phyloP scores from a whole-genome alignment of 768 basidiomycete species.

The Glaciozyma antarctica region DNA sequence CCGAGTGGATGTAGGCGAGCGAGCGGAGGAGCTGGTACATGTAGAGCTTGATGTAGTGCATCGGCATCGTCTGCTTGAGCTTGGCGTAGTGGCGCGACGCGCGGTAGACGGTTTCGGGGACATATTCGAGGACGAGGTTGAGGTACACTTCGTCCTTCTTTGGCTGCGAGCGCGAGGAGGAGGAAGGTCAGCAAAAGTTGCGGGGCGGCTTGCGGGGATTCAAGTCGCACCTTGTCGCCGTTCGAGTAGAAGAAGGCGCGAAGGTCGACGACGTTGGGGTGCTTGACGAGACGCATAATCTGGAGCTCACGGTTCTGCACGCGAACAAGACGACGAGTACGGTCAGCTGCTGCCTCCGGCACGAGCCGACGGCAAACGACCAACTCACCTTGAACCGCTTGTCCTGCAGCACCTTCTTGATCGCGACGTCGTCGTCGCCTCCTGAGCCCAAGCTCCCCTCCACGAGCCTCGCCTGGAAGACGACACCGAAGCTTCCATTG shows the following conservation, averaged over 20 bases:
- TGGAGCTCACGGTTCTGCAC: slow-evolving; percentile 30
- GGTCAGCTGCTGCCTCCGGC: not conserved
- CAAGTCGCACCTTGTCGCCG: slow-evolving; percentile 81
- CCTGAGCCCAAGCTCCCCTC: slow-evolving; percentile 34
- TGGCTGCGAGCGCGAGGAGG: slow-evolving; percentile 15
- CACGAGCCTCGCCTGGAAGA: slow-evolving; percentile 87
- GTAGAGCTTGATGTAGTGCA: slow-evolving; percentile 98
- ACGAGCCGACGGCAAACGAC: not conserved
- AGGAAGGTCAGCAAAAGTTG: slow-evolving; percentile 1
- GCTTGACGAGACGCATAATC: slow-evolving; percentile 30
- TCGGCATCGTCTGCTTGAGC: slow-evolving; percentile 99
- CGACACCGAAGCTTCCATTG: slow-evolving; percentile 98
- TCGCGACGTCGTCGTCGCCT: slow-evolving; percentile 78
- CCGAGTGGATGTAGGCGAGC: slow-evolving; percentile 96
- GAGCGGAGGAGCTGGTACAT: slow-evolving; percentile 99
- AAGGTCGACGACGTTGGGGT: slow-evolving; percentile 81
- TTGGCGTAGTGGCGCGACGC: slow-evolving; percentile 98
- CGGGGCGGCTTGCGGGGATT: slow-evolving; percentile 12
- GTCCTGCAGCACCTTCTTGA: slow-evolving; percentile 99
- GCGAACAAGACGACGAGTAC: not conserved
- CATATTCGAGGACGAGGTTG: slow-evolving; percentile 97
- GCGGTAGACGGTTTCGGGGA: slow-evolving; percentile 98
- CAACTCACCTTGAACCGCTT: slow-evolving; percentile 94
- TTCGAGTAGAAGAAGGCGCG: slow-evolving; percentile 98
- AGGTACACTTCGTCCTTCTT: slow-evolving; percentile 99